Conservation (phyloP, 2,329 filamentous ascomycete genomes). For the Macrophomina pseudophaseolina region DNA sequence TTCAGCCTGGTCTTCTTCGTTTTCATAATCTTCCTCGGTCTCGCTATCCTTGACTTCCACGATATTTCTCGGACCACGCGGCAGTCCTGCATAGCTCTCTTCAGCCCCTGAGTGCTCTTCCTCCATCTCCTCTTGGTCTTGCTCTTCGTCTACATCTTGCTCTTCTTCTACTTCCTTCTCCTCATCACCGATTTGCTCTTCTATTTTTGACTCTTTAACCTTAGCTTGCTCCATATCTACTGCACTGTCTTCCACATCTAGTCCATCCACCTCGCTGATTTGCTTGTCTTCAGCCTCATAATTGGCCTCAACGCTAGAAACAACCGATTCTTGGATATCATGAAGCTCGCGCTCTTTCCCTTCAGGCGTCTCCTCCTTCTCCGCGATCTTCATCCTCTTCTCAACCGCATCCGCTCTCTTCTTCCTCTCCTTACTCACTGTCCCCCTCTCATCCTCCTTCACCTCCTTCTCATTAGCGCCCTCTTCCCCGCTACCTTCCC, state of each 20-base stretch:
- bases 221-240: too few relatives aligned
- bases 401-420: not conserved
- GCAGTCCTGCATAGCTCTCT: not conserved
- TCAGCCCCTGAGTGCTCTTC: not conserved
- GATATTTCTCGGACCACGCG: not conserved
- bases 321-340: not conserved
- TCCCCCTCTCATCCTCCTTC: not conserved
- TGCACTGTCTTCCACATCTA: too few relatives aligned
- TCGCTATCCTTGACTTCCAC: not conserved
- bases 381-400: not conserved
- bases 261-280: not conserved
- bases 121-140: not conserved
- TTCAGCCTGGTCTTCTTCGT: not conserved
- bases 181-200: too few relatives aligned
- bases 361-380: not conserved
- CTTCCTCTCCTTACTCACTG: not conserved
- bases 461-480: not conserved
- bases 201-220: too few relatives aligned
- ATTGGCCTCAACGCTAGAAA: not conserved
- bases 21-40: not conserved
- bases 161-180: not conserved
- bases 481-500: not conserved
- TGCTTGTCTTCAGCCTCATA: not conserved
- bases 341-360: not conserved
- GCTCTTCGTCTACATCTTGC: not conserved